Conservation (phyloP, 2,329 filamentous ascomycete species). For the Nemania diffusa region DNA sequence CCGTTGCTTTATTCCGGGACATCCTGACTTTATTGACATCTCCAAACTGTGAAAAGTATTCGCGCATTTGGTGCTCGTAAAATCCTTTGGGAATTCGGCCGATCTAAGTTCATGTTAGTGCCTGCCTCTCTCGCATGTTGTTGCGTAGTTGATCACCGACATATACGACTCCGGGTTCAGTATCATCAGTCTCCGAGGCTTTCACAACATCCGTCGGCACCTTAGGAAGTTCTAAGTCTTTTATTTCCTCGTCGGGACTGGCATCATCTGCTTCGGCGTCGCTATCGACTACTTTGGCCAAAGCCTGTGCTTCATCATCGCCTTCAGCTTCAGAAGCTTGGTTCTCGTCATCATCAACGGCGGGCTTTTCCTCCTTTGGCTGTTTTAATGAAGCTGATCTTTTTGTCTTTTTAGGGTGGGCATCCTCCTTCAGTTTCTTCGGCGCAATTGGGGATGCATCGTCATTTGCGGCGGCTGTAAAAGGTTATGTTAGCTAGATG, state of each 20-base stretch:
- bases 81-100: slow-evolving; percentile 89
- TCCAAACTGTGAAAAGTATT: slow-evolving; percentile 95
- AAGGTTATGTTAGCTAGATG: slow-evolving; percentile 16
- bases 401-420: slow-evolving; percentile 41
- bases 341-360: slow-evolving; percentile 49
- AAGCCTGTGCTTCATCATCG: slow-evolving; percentile 55
- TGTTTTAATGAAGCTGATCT: slow-evolving; percentile 43
- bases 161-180: slow-evolving; percentile 81
- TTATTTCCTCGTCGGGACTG: slow-evolving; percentile 57
- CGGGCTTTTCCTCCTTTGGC: slow-evolving; percentile 44
- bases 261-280: slow-evolving; percentile 54
- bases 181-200: slow-evolving; percentile 53
- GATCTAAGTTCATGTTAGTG: slow-evolving; percentile 71
- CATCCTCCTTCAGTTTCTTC: slow-evolving; percentile 25
- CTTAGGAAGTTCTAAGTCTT: slow-evolving; percentile 63
- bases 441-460: slow-evolving; percentile 55
- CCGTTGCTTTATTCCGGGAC: slow-evolving; percentile 91
- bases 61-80: slow-evolving; percentile 94
- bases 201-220: slow-evolving; percentile 58
- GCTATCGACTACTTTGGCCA: slow-evolving; percentile 59
- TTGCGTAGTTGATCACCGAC: slow-evolving; percentile 54
- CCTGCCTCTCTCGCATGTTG: background rate
- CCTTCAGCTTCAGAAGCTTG: slow-evolving; percentile 44
- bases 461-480: slow-evolving; percentile 52
- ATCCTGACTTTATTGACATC: slow-evolving; percentile 75